A percentile compares a stretch with the other conserved stretches of the same genome.
These are phyloP conservation scores for Suillus placidus DNA, from an alignment of 768 basidiomycete species.

Conservation along the genomic window DNA sequence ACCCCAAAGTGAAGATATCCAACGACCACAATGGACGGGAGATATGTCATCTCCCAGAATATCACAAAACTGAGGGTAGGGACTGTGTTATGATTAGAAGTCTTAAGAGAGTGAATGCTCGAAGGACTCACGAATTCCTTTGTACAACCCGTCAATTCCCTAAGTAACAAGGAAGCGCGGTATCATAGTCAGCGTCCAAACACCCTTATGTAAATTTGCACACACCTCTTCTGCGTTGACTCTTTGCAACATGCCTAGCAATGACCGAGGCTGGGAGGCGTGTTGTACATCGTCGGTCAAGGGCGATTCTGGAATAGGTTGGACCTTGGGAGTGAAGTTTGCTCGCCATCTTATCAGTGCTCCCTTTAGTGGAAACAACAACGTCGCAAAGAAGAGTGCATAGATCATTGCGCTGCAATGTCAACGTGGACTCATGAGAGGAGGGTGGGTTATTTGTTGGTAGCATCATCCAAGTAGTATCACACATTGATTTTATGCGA, in stretches of 20 bases:
- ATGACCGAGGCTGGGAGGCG: neutral
- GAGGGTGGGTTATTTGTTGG: neutral
- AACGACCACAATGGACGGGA: neutral
- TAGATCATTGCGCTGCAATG: neutral
- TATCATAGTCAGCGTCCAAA: neutral
- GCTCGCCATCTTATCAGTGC: conserved; percentile 9
- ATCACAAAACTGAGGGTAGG: conserved; percentile 4
- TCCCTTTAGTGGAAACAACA: conserved; percentile 5
- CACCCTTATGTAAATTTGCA: neutral
- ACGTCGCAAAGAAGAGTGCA: neutral
- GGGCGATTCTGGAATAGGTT: neutral
- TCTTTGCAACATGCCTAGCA: neutral
- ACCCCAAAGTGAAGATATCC: conserved; percentile 3
- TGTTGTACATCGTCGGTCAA: neutral
- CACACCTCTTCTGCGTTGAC: neutral
- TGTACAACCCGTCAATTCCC: neutral
- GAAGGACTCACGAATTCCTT: neutral
- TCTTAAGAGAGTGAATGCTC: neutral
- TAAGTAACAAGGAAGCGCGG: neutral
- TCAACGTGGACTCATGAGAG: neutral
- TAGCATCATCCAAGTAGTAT: neutral
- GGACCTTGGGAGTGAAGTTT: conserved; percentile 5
- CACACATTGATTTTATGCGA: neutral
- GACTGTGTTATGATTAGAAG: conserved; percentile 4
- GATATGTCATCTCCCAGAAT: neutral